Evolutionary conservation across 192 early-diverging fungal species (phyloP), one percentile per base, ranked within the genome.

Genomic region (Polychytrium aggregatum): DNA sequence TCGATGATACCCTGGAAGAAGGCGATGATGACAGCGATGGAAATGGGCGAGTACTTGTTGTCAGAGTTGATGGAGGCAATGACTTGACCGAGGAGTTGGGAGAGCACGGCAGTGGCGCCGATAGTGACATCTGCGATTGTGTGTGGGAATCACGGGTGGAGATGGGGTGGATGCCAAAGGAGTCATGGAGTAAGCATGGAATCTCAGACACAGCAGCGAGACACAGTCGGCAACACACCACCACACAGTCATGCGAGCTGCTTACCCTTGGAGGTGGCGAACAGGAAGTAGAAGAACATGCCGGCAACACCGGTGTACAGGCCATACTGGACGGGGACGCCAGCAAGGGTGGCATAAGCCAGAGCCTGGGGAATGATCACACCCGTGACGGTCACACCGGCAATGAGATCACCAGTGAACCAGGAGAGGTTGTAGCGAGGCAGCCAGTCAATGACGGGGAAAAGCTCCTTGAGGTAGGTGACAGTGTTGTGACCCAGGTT

Each of bases 291-390:
- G 22, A 84, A 24, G 13, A 84, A 50, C 17, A 76, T 64, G 26
- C 87, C 83, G 30, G 81, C 58, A 55, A 87, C 81, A 34, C 74
- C 70, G 45, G 85, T 80, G 63, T 87, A 89, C 14, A 89, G 64
- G 0, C 87, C 87, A 50, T 76, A 84, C 51, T 84, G 55, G 33
- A 79, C 68, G 27, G 85, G 82, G 33, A 89, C 57, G 35, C 60
- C 61, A 3, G 87, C 85, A 0, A 89, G 65, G 62, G 82, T 86
- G 7, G 87, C 74, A 49, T 87, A 81, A 28, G 85, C 79, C 27
- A 74, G 60, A 13, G 68, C 48, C 53, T 63, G 84, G 14, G 84
- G 86, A 37, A 89, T 68, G 25, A 85, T 77, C 25, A 89, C 67
- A 0, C 82, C 61, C 8, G 80, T 82, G 31, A 86, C 76, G 0